phyloP scores from a whole-genome alignment of 2,329 filamentous ascomycete genomes.

The Drechslerella stenobrocha region DNA sequence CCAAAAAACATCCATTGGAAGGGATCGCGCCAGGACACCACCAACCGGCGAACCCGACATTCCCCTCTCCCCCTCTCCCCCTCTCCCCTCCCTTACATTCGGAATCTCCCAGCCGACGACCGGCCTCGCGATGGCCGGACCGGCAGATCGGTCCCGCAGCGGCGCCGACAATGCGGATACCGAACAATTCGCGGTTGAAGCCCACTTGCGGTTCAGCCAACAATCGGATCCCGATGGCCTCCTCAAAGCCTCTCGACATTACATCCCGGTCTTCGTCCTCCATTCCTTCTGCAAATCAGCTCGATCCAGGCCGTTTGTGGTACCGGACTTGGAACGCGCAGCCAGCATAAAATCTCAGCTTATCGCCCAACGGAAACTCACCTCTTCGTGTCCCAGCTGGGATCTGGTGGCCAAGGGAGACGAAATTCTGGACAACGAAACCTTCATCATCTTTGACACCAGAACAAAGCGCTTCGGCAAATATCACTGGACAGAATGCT shows the following conservation, averaged over 20 bases:
- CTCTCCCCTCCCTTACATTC: background rate
- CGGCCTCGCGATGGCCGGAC: slow-evolving; percentile 50
- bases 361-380: slow-evolving; percentile 39
- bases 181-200: slow-evolving; percentile 46
- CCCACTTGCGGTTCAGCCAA: slow-evolving; percentile 49
- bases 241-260: slow-evolving; percentile 52
- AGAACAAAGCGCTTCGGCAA: slow-evolving; percentile 51
- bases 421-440: slow-evolving; percentile 51
- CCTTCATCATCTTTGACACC: slow-evolving; percentile 52
- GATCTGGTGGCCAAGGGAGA: slow-evolving; percentile 18
- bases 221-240: slow-evolving; percentile 51
- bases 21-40: slow-evolving; percentile 25
- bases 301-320: slow-evolving; percentile 44
- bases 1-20: slow-evolving; percentile 15
- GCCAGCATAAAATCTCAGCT: slow-evolving; percentile 44
- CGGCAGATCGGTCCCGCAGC: slow-evolving; percentile 53
- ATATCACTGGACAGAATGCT: slow-evolving; percentile 52
- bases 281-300: slow-evolving; percentile 52
- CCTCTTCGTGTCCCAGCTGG: slow-evolving; percentile 40
- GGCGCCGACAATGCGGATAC: slow-evolving; percentile 50
- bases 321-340: slow-evolving; percentile 42
- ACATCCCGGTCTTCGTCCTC: slow-evolving; percentile 52
- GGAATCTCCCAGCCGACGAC: slow-evolving; percentile 33
- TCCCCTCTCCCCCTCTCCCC: too few species aligned
- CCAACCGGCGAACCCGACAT: slow-evolving; percentile 17